Evolutionary conservation across 1,284 basidiomycete genomes (phyloP).

Genomic region (Tilletiaria anomala): DNA sequence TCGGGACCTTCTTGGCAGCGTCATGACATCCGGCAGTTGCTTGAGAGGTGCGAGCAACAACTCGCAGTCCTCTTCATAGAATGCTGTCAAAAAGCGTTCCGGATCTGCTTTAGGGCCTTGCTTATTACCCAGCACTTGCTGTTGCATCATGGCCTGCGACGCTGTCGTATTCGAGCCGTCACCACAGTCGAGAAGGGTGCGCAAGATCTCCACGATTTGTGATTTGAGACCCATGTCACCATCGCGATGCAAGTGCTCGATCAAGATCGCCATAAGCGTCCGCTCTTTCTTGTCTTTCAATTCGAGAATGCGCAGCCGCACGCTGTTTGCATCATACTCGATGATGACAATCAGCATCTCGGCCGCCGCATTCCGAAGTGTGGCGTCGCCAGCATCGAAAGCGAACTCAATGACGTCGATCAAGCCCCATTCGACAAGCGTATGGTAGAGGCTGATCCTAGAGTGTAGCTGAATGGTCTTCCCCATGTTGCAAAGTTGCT

Average conservation of each 20-base stretch:
- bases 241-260: constrained; percentile 60
- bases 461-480: constrained; percentile 85
- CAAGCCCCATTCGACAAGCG: constrained; percentile 73
- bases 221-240: constrained; percentile 71
- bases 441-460: constrained; percentile 73
- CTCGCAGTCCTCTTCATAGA: constrained; percentile 63
- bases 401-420: constrained; percentile 73
- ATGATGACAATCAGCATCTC: constrained; percentile 75
- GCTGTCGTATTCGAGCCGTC: constrained; percentile 20
- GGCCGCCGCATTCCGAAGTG: constrained; percentile 63
- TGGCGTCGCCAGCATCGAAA: constrained; percentile 44
- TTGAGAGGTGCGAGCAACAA: constrained; percentile 63
- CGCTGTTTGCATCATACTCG: constrained; percentile 79
- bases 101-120: constrained; percentile 63
- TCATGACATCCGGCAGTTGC: constrained; percentile 52
- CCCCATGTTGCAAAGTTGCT: constrained; percentile 85
- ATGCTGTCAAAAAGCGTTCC: constrained; percentile 76
- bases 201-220: constrained; percentile 77
- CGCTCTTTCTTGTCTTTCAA: constrained; percentile 47
- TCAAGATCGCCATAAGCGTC: constrained; percentile 32
- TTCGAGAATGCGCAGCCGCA: constrained; percentile 66
- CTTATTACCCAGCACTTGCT: constrained; percentile 14
- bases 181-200: constrained; percentile 58
- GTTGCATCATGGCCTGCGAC: constrained; percentile 40
- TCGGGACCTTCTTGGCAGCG: too few relatives aligned